phyloP scores from a whole-genome alignment of 2,329 filamentous ascomycete species.

The Stagonosporopsis tanaceti region DNA sequence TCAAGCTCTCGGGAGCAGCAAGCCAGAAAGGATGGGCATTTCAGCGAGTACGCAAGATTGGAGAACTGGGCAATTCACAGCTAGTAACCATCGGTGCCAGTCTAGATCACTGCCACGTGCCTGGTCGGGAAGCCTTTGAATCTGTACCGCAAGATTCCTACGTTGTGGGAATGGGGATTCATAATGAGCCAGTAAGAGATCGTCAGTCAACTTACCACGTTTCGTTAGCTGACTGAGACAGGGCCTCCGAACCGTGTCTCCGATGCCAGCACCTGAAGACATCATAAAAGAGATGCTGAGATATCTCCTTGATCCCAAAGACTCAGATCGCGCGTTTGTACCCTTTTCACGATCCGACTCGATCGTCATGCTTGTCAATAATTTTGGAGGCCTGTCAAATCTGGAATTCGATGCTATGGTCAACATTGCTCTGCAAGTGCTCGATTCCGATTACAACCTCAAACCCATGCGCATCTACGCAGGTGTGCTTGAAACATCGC shows the following conservation, averaged over 20 bases:
- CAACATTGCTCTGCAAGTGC: slow-evolving; percentile 51
- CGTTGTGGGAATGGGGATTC: slow-evolving; percentile 59
- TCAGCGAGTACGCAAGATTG: slow-evolving; percentile 56
- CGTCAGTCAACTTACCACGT: neutral
- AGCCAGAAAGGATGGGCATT: slow-evolving; percentile 55
- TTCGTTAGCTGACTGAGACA: slow-evolving; percentile 20
- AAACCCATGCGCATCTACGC: slow-evolving; percentile 58
- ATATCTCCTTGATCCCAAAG: slow-evolving; percentile 58
- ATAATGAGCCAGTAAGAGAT: slow-evolving; percentile 57
- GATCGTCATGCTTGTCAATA: slow-evolving; percentile 58
- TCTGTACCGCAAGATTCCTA: slow-evolving; percentile 51
- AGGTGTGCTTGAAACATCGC: slow-evolving; percentile 60
- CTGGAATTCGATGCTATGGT: slow-evolving; percentile 60
- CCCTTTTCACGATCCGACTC: slow-evolving; percentile 56
- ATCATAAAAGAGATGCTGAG: slow-evolving; percentile 58
- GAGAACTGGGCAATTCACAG: slow-evolving; percentile 54
- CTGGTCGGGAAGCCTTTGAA: slow-evolving; percentile 60
- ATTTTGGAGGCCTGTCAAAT: slow-evolving; percentile 58
- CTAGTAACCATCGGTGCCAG: slow-evolving; percentile 61
- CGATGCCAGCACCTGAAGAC: slow-evolving; percentile 59
- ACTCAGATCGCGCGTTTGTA: slow-evolving; percentile 60
- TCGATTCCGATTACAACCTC: slow-evolving; percentile 59
- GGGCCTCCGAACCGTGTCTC: slow-evolving; percentile 56
- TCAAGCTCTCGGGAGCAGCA: slow-evolving; percentile 58
- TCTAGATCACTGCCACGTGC: slow-evolving; percentile 63